Base-by-base conservation (phyloP, 139 green algal genomes). In the Ulvella scutata region DNA sequence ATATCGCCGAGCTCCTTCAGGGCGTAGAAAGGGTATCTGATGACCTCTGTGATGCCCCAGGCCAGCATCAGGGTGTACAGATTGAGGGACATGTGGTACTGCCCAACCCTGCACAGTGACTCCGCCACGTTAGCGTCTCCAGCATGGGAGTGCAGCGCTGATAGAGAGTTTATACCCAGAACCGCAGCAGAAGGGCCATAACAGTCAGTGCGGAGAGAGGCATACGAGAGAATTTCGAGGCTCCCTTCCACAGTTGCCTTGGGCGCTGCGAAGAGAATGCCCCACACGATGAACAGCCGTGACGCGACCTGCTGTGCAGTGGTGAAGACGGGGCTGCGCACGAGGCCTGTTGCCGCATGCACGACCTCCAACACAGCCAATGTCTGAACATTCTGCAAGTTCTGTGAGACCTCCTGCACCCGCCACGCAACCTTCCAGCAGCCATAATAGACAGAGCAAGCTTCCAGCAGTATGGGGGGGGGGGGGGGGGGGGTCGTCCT, bases 11-110 rank as follows among this genome's bases (percentile, higher is more conserved):
- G 28, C 62, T 88, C 79, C 86, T 97, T 97, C 72, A 90, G 73
- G 0, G 89, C 90, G 78, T 92, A 98, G 78, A 96, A 97, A 40
- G 78, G 79, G 80, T 98, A 98, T 33, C 93, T 85, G 67, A 97
- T 89, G 37, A 98, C 77, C 75, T 98, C 93, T 38, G 79, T 94
- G 43, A 90, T n/a, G 37, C 82, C 82, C 93, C 93, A 98, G 4
- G 90, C 91, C 4, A 88, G 76, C 74, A 97, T 77, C 43, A 97
- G 81, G 0, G 85, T 90, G 40, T 85, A 72, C 38, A 96, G 75
- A 73, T 79, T 88, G 43, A 96, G 80, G 72, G 82, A 37, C 43
- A 92, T 17, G 43, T 33, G 31, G 20, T 76, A 10, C 4, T 21
- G 33, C 3, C 73, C 51, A 80, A 43, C 29, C 43, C 36, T 61